Conservation (phyloP, 345 rosid species). For the Rhodamnia argentea region DNA sequence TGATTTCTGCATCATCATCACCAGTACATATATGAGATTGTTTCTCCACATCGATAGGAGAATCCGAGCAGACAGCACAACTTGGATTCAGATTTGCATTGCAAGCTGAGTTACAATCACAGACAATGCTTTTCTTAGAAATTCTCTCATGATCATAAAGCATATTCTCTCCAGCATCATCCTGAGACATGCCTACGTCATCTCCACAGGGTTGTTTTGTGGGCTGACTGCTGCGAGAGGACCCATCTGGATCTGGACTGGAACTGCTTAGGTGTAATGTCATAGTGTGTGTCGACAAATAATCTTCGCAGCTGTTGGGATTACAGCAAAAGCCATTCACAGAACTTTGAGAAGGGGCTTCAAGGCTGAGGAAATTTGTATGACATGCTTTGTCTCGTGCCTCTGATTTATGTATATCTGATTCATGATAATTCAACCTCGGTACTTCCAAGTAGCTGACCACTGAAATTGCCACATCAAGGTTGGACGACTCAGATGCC, state of each 20-base stretch:
- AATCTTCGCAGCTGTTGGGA: neutral
- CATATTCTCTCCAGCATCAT: conserved; percentile 8
- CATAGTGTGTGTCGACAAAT: neutral
- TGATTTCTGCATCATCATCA: conserved; percentile 14
- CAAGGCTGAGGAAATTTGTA: neutral
- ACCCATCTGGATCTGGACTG: neutral
- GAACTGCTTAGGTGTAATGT: neutral
- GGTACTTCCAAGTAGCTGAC: neutral
- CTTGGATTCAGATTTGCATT: conserved; percentile 4
- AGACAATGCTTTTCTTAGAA: conserved; percentile 10
- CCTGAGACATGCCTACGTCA: neutral
- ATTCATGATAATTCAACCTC: neutral
- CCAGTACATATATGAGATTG: conserved; percentile 1
- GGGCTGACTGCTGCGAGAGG: neutral
- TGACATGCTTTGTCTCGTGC: neutral
- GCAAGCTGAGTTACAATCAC: conserved; percentile 5
- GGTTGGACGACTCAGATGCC: conserved; percentile 5
- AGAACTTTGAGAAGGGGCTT: neutral
- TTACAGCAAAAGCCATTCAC: neutral
- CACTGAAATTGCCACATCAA: neutral
- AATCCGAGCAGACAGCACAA: conserved; percentile 5
- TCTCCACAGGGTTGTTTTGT: neutral
- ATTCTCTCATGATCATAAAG: conserved; percentile 13
- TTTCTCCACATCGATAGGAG: conserved; percentile 15
- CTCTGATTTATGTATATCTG: neutral